phyloP scores from a whole-genome alignment of 2,329 filamentous ascomycete species.

The Fusarium cicatricum region DNA sequence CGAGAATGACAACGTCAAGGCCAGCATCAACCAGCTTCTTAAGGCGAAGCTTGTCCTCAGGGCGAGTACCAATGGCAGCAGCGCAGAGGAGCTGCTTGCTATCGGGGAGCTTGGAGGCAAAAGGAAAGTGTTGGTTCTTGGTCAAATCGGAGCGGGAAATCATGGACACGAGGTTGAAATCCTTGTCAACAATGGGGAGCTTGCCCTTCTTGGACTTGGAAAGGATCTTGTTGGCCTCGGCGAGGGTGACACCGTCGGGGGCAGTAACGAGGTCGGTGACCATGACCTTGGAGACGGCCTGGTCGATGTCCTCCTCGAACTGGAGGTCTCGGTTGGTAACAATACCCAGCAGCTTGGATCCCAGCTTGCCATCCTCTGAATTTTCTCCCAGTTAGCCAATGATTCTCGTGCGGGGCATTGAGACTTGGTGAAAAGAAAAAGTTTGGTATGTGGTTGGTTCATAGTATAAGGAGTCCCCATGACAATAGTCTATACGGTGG shows the following conservation, averaged over 20 bases:
- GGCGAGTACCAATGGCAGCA: conserved; percentile 93
- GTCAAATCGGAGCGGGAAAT: conserved; percentile 94
- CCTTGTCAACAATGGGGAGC: conserved; percentile 87
- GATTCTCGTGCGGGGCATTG: conserved; percentile 24
- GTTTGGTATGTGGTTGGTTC: conserved; percentile 40
- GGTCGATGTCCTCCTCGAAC: conserved; percentile 80
- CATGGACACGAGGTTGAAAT: conserved; percentile 88
- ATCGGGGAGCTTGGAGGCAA: conserved; percentile 93
- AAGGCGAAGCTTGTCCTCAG: conserved; percentile 88
- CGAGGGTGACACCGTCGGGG: conserved; percentile 79
- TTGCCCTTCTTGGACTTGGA: conserved; percentile 98
- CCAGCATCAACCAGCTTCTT: conserved; percentile 92
- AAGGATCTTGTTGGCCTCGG: conserved; percentile 92
- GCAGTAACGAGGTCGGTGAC: conserved; percentile 94
- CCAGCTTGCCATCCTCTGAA: conserved; percentile 87
- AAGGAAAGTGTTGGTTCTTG: conserved; percentile 97
- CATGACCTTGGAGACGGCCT: conserved; percentile 90
- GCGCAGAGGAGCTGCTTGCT: conserved; percentile 98
- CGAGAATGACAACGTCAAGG: conserved; percentile 92
- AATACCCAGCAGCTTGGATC: conserved; percentile 96
- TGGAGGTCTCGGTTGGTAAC: conserved; percentile 98
- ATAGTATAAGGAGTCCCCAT: conserved; percentile 71
- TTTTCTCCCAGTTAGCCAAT: conserved; percentile 34
- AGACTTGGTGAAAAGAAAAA: conserved; percentile 14
- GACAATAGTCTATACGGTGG: conserved; percentile 91